These are phyloP conservation scores for Cordyceps fumosorosea DNA, from an alignment of 2,329 filamentous ascomycete species.

Conservation along the genomic window DNA sequence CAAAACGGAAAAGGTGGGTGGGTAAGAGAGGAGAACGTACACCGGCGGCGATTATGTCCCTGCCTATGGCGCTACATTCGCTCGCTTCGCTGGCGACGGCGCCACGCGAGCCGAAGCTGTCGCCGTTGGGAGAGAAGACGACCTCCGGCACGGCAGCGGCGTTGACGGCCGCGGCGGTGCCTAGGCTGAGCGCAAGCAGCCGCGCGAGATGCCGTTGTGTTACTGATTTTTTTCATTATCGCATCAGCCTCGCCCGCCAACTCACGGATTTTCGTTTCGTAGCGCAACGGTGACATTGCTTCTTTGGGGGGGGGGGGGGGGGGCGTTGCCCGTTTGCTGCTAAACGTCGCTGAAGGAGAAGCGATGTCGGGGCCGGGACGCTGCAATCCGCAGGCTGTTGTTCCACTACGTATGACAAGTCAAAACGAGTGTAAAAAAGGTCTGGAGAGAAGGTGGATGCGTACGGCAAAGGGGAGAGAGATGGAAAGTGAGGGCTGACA, in stretches of 20 bases:
- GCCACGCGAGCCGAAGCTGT: conserved; percentile 33
- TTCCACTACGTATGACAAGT: too few species aligned
- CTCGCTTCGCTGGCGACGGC: conserved; percentile 65
- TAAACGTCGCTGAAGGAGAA: too few species aligned
- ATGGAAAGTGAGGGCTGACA: too few species aligned
- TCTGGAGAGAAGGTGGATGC: too few species aligned
- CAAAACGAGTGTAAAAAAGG: too few species aligned
- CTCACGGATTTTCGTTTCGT: too few species aligned
- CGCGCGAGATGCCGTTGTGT: background rate
- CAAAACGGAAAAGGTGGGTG: background rate
- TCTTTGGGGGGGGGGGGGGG: too few species aligned
- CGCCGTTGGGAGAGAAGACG: conserved; percentile 17
- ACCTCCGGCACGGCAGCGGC: conserved; percentile 16
- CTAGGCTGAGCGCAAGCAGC: background rate
- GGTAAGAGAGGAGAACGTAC: conserved; percentile 29
- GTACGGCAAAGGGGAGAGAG: too few species aligned
- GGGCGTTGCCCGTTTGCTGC: too few species aligned
- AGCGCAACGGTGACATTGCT: too few species aligned
- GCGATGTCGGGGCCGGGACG: too few species aligned
- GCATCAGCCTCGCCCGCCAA: background rate
- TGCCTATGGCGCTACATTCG: conserved; percentile 64
- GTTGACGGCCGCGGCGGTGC: background rate
- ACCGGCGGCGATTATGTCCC: conserved; percentile 49
- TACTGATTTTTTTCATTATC: background rate
- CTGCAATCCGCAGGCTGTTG: too few species aligned